phyloP scores from a whole-genome alignment of 805 yeast genomes.

The Candida hungchunana region DNA sequence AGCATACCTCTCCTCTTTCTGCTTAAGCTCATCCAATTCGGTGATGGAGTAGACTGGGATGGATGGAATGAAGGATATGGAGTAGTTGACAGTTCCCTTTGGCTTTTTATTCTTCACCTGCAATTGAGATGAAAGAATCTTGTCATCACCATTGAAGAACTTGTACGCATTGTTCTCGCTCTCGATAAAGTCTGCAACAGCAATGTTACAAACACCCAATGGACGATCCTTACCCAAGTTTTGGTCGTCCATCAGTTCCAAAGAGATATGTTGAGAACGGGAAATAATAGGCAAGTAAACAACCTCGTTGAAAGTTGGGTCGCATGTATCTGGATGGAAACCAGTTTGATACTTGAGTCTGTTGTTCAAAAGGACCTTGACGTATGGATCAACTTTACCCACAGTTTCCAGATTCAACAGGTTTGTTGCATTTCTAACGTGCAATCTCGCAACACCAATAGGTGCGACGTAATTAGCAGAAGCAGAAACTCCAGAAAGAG shows the following conservation, averaged over 20 bases:
- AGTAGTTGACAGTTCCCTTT: slow-evolving; percentile 48
- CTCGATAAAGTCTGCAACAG: slow-evolving; percentile 45
- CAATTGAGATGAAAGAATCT: slow-evolving; percentile 34
- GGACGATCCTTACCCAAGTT: slow-evolving; percentile 57
- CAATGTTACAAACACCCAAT: slow-evolving; percentile 54
- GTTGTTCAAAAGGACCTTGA: slow-evolving; percentile 54
- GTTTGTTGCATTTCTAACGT: slow-evolving; percentile 48
- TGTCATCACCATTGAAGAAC: slow-evolving; percentile 49
- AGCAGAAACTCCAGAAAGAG: slow-evolving; percentile 45
- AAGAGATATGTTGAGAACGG: slow-evolving; percentile 51
- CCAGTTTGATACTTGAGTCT: slow-evolving; percentile 51
- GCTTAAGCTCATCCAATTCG: slow-evolving; percentile 46
- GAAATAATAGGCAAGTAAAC: slow-evolving; percentile 58
- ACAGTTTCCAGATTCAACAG: slow-evolving; percentile 57
- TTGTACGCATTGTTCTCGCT: slow-evolving; percentile 42
- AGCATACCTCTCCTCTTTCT: slow-evolving; percentile 36
- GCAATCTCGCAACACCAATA: slow-evolving; percentile 62
- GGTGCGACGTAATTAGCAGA: slow-evolving; percentile 51
- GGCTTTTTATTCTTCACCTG: slow-evolving; percentile 36
- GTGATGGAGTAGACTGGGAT: slow-evolving; percentile 57
- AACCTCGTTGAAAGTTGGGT: slow-evolving; percentile 59
- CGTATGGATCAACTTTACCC: slow-evolving; percentile 76
- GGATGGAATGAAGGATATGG: slow-evolving; percentile 62
- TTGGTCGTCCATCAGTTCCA: slow-evolving; percentile 67
- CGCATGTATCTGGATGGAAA: slow-evolving; percentile 46